Evolutionary conservation across 2,329 filamentous ascomycete species (phyloP).

Genomic region (Neonectria faginata): DNA sequence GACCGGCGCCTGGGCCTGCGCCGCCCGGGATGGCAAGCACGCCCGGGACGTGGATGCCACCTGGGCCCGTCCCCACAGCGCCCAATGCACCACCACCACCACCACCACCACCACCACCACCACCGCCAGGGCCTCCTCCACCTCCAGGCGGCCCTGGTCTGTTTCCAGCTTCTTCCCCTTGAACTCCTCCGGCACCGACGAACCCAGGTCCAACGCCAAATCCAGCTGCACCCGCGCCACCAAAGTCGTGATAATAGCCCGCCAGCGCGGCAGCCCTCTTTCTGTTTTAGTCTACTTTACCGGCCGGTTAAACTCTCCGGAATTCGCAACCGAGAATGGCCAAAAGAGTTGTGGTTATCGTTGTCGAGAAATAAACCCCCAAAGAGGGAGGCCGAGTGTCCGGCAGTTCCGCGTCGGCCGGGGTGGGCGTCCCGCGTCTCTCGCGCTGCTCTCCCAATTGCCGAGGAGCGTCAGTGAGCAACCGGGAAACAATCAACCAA

Average conservation of each 20-base stretch:
- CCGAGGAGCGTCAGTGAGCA: neutral
- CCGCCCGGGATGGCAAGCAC: conserved; percentile 18
- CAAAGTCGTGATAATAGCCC: conserved; percentile 38
- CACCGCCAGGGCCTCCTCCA: neutral
- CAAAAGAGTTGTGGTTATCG: neutral
- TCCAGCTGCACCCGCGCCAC: conserved; percentile 28
- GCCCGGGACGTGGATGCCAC: conserved; percentile 18
- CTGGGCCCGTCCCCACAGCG: no score
- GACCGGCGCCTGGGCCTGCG: conserved; percentile 23
- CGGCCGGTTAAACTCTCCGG: conserved; percentile 1
- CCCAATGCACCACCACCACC: no score
- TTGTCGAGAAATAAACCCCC: neutral
- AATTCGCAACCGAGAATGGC: neutral
- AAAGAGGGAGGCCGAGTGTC: neutral
- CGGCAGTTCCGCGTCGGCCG: conserved; percentile 3
- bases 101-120: neutral
- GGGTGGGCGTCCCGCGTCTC: neutral
- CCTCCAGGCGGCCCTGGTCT: neutral
- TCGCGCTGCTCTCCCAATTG: neutral
- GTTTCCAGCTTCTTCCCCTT: conserved; percentile 1
- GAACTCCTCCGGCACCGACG: conserved; percentile 4
- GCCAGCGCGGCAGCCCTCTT: conserved; percentile 30
- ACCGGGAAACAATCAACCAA: neutral
- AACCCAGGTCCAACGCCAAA: conserved; percentile 7
- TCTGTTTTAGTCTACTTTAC: neutral